Evolutionary conservation across 2,329 filamentous ascomycete genomes (phyloP).

Genomic region (Aspergillus pseudoterreus): DNA sequence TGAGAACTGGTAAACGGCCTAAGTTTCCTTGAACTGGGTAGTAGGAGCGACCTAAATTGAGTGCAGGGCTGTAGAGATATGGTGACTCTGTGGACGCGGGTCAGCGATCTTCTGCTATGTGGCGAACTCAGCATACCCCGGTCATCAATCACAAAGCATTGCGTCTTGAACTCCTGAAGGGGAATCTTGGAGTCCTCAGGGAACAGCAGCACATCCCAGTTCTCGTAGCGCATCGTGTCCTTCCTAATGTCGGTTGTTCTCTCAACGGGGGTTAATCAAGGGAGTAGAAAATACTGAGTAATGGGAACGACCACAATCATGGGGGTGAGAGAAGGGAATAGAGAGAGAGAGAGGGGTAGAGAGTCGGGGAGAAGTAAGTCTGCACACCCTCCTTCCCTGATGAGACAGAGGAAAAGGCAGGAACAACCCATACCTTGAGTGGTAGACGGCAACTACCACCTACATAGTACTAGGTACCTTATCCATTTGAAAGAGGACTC

Average conservation of each 20-base stretch:
- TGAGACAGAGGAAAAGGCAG: neutral
- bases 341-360: neutral
- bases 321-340: conserved; percentile 5
- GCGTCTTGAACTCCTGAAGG: conserved; percentile 76
- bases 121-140: conserved; percentile 33
- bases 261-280: conserved; percentile 26
- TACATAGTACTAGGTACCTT: too few species aligned
- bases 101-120: conserved; percentile 5
- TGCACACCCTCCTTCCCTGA: neutral
- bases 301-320: conserved; percentile 7
- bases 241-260: conserved; percentile 20
- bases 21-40: conserved; percentile 22
- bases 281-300: conserved; percentile 18
- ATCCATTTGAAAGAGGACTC: too few species aligned
- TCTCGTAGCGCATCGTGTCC: conserved; percentile 71
- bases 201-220: conserved; percentile 84
- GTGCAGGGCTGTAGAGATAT: conserved; percentile 45
- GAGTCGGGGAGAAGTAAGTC: too few species aligned
- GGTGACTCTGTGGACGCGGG: conserved; percentile 46
- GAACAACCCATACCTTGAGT: too few species aligned
- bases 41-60: conserved; percentile 22
- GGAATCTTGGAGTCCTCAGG: conserved; percentile 65
- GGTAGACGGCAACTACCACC: too few species aligned
- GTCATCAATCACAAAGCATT: conserved; percentile 64
- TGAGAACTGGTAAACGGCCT: conserved; percentile 60